Evolutionary conservation across 202 grass and related monocot species (phyloP).

Genomic region (Hordeum pubiflorum): DNA sequence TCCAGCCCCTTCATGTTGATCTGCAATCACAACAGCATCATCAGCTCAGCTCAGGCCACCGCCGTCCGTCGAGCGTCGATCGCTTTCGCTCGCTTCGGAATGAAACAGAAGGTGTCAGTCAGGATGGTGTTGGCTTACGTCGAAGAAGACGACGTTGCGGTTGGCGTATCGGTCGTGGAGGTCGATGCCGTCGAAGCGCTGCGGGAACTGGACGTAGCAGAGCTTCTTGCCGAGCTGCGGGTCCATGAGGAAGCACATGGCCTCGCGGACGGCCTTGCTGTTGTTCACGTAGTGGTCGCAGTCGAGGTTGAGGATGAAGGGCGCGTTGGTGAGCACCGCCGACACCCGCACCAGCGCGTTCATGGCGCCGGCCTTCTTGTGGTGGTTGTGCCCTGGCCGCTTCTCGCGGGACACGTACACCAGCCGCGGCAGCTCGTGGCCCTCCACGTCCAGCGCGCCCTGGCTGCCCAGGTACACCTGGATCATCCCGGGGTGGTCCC

Average conservation of each 20-base stretch:
- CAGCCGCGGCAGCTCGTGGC: slow-evolving; percentile 68
- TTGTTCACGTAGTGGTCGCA: slow-evolving; percentile 98
- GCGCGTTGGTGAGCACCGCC: slow-evolving; percentile 85
- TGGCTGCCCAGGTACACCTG: slow-evolving; percentile 89
- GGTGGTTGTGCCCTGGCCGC: slow-evolving; percentile 73
- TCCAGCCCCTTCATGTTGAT: slow-evolving; percentile 98
- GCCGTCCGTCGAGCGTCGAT: no score
- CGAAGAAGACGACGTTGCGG: slow-evolving; percentile 93
- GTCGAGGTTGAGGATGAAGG: slow-evolving; percentile 87
- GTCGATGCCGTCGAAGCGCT: slow-evolving; percentile 92
- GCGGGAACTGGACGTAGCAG: slow-evolving; percentile 95
- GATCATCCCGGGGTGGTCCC: slow-evolving; percentile 94
- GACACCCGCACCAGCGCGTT: slow-evolving; percentile 85
- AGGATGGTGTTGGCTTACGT: slow-evolving; percentile 24
- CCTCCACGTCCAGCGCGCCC: slow-evolving; percentile 81
- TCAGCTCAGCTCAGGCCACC: neutral
- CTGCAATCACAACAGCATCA: slow-evolving; percentile 9
- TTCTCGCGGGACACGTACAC: slow-evolving; percentile 89
- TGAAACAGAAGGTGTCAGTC: neutral
- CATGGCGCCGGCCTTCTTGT: slow-evolving; percentile 98
- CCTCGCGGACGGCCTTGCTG: slow-evolving; percentile 90
- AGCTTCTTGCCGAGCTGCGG: slow-evolving; percentile 89
- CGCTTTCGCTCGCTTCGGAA: no score
- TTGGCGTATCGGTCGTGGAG: slow-evolving; percentile 77
- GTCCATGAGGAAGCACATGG: slow-evolving; percentile 99